Evolutionary conservation across 257 asterid genomes (phyloP).

Genomic region (Nicotiana tabacum): DNA sequence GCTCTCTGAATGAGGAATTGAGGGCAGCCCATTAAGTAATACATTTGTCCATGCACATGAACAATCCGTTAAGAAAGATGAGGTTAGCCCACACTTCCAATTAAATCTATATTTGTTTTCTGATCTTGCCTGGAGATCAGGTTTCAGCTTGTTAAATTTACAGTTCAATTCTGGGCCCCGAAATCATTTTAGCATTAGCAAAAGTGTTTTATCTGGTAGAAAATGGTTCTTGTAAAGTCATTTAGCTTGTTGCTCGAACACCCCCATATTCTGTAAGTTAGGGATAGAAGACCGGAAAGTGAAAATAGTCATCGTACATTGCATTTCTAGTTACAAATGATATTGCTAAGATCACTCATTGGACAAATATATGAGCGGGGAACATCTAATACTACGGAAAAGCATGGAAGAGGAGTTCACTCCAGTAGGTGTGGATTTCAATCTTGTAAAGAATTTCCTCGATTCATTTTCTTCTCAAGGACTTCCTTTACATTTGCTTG

Average conservation of each 20-base stretch:
- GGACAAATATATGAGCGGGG: conserved; percentile 41
- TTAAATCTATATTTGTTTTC: not conserved
- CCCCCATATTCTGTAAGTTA: not conserved
- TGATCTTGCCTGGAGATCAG: not conserved
- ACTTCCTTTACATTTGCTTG: conserved; percentile 48
- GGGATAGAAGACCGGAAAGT: not conserved
- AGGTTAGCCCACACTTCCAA: conserved; percentile 34
- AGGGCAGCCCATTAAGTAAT: conserved; percentile 58
- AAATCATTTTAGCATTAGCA: not conserved
- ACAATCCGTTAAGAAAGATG: conserved; percentile 44
- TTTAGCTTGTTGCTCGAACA: not conserved
- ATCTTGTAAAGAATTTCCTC: conserved; percentile 77
- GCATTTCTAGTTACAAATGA: not conserved
- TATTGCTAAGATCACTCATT: not conserved
- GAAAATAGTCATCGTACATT: not conserved
- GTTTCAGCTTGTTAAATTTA: not conserved
- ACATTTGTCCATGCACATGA: conserved; percentile 61
- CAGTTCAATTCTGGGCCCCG: not conserved
- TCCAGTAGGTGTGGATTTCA: conserved; percentile 84
- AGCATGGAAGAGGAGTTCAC: conserved; percentile 62
- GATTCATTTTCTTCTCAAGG: conserved; percentile 88
- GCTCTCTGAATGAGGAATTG: conserved; percentile 68
- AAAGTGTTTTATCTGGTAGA: not conserved
- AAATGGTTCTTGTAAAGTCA: not conserved
- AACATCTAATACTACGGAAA: conserved; percentile 39